Evolutionary conservation across 805 yeast species (phyloP).

Genomic region (Saccharomycopsis lassenensis): DNA sequence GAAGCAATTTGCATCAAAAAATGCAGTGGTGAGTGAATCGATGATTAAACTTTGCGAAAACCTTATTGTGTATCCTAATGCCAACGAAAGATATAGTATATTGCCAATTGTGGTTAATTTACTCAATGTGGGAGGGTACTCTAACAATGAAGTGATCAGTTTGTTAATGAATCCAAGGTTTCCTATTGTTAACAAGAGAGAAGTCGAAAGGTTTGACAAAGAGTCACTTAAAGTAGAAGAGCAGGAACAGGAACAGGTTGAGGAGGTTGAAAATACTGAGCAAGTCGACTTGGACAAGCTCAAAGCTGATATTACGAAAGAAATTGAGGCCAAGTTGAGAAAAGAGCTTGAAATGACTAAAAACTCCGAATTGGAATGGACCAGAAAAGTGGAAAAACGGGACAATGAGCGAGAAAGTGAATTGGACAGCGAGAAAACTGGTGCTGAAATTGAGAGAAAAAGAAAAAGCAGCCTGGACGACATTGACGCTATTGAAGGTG

Average conservation of each 20-base stretch:
- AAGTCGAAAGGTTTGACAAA: conserved; percentile 18
- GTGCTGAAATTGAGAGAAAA: not conserved
- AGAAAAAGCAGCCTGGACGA: not conserved
- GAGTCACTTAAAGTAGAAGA: conserved; percentile 21
- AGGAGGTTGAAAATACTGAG: not conserved
- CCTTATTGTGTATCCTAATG: conserved; percentile 60
- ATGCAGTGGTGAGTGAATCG: conserved; percentile 21
- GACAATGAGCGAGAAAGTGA: not conserved
- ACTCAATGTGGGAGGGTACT: conserved; percentile 33
- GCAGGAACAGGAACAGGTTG: conserved; percentile 21
- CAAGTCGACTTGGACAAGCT: conserved; percentile 2
- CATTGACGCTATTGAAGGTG: not conserved
- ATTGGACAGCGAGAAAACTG: not conserved
- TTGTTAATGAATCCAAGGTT: conserved; percentile 66
- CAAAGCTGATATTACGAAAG: conserved; percentile 1
- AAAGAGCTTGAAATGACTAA: conserved; percentile 1
- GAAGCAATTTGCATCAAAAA: conserved; percentile 23
- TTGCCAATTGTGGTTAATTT: conserved; percentile 58
- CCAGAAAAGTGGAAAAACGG: conserved; percentile 2
- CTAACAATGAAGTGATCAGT: conserved; percentile 32
- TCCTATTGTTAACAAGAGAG: conserved; percentile 35
- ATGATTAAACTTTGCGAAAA: conserved; percentile 38
- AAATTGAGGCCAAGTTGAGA: not conserved
- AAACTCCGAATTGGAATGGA: not conserved
- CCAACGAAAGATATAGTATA: conserved; percentile 45